Base-by-base conservation (phyloP, 2,329 filamentous ascomycete genomes). In the Sclerotinia trifoliorum region DNA sequence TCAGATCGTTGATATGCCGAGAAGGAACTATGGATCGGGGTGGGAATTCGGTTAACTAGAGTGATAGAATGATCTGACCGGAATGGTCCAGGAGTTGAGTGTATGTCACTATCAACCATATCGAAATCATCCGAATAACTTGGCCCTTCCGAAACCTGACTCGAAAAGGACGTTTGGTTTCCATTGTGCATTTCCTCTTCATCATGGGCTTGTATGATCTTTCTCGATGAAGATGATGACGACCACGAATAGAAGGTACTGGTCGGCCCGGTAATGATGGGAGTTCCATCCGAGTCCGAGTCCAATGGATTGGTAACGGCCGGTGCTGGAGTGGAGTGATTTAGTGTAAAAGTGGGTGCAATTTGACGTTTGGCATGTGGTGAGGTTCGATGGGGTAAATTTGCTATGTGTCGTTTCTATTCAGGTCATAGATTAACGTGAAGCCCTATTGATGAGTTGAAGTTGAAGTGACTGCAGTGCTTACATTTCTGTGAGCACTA, bases 1-100 rank as follows among this genome's bases (percentile, higher is more conserved):
- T 60, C 55, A 3, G 46, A 29, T 35, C 21, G 64, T 21, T 35
- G 15, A 35, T 51, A 73, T 19, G 73, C 70, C n/a, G 74, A 70
- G 65, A 78, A 78, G 1, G 75, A 75, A 61, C 73, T 74, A 56
- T 78, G 74, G 51, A 78, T 78, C 48, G 77, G 77, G 10, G 77
- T 78, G 17, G 77, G 76, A 44, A 78, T 76, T 24, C 77, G 74
- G 19, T 73, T 73, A 5, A 71, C 68, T n/a, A 75, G 70, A 35
- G 66, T 74, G 29, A 70, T 57, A n/a, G 75, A 70, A n/a, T 71
- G 66, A 58, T 78, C 74, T 24, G 69, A 71, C 48, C 76, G 75
- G 54, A 75, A 76, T 15, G 72, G 61, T 1, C 73, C 74, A n/a
- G 76, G 76, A 8, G 73, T 75, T 29, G 75, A 70, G 56, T 75